phyloP scores from a whole-genome alignment of 805 yeast species.

The Pichia nanzhaoensis region DNA sequence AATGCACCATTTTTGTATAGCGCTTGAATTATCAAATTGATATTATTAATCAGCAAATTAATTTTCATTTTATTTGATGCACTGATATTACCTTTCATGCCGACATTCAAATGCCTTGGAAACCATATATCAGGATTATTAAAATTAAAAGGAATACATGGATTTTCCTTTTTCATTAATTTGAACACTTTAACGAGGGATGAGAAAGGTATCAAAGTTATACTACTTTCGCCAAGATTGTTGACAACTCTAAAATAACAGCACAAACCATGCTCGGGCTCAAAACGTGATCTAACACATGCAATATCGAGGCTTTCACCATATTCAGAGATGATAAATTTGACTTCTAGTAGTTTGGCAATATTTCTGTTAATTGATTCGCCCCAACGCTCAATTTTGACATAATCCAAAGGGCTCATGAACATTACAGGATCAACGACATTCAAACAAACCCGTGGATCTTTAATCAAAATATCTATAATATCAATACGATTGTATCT shows the following conservation, averaged over 20 bases:
- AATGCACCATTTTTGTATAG: slow-evolving; percentile 23
- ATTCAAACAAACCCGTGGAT: slow-evolving; percentile 41
- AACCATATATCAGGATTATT: slow-evolving; percentile 19
- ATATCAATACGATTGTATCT: slow-evolving; percentile 63
- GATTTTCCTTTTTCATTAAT: slow-evolving; percentile 32
- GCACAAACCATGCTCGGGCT: slow-evolving; percentile 22
- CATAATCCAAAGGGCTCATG: slow-evolving; percentile 40
- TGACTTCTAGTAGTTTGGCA: slow-evolving; percentile 30
- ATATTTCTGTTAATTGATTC: slow-evolving; percentile 20
- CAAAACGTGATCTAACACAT: slow-evolving; percentile 28
- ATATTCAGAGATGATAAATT: slow-evolving; percentile 19
- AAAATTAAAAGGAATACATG: slow-evolving; percentile 25
- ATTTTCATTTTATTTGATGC: slow-evolving; percentile 37
- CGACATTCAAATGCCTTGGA: slow-evolving; percentile 17
- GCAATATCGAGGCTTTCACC: slow-evolving; percentile 29
- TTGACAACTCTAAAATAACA: slow-evolving; percentile 20
- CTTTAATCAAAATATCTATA: slow-evolving; percentile 42
- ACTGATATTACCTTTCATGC: slow-evolving; percentile 21
- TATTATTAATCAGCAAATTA: slow-evolving; percentile 39
- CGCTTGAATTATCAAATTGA: slow-evolving; percentile 45
- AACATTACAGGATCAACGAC: slow-evolving; percentile 27
- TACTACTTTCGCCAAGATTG: slow-evolving; percentile 4
- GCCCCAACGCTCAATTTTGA: slow-evolving; percentile 30
- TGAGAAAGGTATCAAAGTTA: slow-evolving; percentile 23
- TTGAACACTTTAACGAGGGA: slow-evolving; percentile 29